Evolutionary conservation across 2,329 filamentous ascomycete species (phyloP).

Genomic region (Aspergillus persii): DNA sequence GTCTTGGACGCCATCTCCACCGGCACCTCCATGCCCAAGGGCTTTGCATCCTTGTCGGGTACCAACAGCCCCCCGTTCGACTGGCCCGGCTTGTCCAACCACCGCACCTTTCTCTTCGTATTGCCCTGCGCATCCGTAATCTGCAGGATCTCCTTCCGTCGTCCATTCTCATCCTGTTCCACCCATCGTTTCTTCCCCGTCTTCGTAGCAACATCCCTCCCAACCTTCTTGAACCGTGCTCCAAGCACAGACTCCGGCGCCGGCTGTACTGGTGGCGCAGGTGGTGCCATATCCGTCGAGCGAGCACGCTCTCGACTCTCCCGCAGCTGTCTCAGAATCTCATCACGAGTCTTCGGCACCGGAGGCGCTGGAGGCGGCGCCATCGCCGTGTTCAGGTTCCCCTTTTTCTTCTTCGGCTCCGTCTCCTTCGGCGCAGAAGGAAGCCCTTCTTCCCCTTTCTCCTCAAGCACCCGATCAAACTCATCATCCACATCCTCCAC

Average conservation of each 20-base stretch:
- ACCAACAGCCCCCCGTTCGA: constrained; percentile 33
- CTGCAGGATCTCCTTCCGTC: constrained; percentile 58
- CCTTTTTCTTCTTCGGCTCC: constrained; percentile 51
- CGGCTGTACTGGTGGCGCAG: constrained; percentile 38
- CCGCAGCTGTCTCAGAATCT: constrained; percentile 59
- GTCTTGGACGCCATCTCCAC: constrained; percentile 39
- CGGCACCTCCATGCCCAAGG: constrained; percentile 52
- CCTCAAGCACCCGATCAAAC: constrained; percentile 43
- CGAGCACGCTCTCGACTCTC: constrained; percentile 39
- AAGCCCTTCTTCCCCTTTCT: constrained; percentile 31
- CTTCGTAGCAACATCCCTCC: constrained; percentile 37
- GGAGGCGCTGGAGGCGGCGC: constrained; percentile 33
- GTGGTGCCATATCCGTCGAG: constrained; percentile 23
- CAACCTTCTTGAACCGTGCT: constrained; percentile 55
- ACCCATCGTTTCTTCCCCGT: constrained; percentile 52
- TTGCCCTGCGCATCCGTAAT: constrained; percentile 59
- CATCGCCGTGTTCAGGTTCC: constrained; percentile 36
- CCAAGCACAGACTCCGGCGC: constrained; percentile 52
- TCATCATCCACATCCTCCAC: constrained; percentile 63
- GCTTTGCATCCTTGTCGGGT: constrained; percentile 46
- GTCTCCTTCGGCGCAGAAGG: constrained; percentile 32
- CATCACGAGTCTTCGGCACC: constrained; percentile 52
- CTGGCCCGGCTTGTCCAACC: constrained; percentile 43
- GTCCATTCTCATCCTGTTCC: constrained; percentile 53
- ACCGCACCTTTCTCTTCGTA: constrained; percentile 60